Conservation (phyloP, 164 flowering plant species). For the Vitis riparia region DNA sequence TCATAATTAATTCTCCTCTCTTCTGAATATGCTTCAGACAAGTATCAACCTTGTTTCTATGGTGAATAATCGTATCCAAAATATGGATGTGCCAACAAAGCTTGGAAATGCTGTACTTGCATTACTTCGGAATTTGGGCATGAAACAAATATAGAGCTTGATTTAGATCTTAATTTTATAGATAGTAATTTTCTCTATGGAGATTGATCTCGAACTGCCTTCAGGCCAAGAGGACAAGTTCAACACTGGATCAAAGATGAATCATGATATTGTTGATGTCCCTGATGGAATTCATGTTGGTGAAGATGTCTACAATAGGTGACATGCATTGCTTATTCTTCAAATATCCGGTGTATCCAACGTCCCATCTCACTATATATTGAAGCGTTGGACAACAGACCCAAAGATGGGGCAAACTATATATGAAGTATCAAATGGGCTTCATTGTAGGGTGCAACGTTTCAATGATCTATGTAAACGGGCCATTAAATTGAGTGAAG, state of each 20-base stretch:
- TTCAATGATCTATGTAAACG: constrained; percentile 30
- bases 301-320: constrained; percentile 1
- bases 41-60: too few relatives aligned
- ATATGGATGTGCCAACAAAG: too few relatives aligned
- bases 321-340: constrained; percentile 32
- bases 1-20: too few relatives aligned
- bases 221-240: constrained; percentile 23
- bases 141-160: too few relatives aligned
- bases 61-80: too few relatives aligned
- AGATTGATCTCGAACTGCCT: constrained; percentile 36
- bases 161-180: too few relatives aligned
- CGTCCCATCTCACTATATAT: constrained; percentile 27
- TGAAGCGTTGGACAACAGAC: constrained; percentile 30
- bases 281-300: background rate
- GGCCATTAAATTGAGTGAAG: constrained; percentile 25
- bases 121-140: too few relatives aligned
- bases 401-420: constrained; percentile 12
- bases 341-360: constrained; percentile 21
- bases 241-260: constrained; percentile 5
- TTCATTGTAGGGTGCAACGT: constrained; percentile 22
- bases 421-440: background rate
- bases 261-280: constrained; percentile 3
- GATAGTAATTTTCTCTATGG: constrained; percentile 17
- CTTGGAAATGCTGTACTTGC: too few relatives aligned
- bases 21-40: too few relatives aligned